phyloP scores from a whole-genome alignment of 1,139 yeast genomes.

The Williopsis jadinii region DNA sequence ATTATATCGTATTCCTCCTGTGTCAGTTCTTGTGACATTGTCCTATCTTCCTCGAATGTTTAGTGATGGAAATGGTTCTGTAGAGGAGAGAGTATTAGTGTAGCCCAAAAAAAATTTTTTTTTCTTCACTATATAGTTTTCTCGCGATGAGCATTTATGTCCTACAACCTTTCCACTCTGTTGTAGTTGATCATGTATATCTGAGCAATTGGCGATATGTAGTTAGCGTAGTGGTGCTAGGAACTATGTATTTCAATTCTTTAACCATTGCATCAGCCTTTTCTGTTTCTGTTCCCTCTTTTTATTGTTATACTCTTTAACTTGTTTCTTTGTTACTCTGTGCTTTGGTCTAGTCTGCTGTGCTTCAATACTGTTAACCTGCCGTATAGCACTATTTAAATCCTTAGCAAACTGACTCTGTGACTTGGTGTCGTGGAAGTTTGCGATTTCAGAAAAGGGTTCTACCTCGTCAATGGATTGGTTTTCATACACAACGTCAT shows the following conservation, averaged over 20 bases:
- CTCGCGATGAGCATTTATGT: no score
- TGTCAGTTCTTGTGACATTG: slow-evolving; percentile 11
- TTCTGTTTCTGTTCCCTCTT: slow-evolving; percentile 1
- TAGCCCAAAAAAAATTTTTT: no score
- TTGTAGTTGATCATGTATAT: no score
- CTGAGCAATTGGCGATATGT: no score
- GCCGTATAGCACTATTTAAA: slow-evolving; percentile 2
- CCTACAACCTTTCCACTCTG: no score
- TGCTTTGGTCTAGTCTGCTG: neutral
- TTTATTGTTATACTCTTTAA: neutral
- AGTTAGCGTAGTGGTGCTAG: no score
- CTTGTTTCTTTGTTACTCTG: slow-evolving; percentile 1
- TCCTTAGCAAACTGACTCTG: slow-evolving; percentile 3
- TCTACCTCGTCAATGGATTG: slow-evolving; percentile 1
- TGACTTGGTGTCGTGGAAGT: slow-evolving; percentile 5
- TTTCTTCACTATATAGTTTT: no score
- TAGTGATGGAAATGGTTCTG: no score
- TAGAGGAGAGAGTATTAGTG: no score
- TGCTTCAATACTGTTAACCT: neutral
- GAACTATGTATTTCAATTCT: neutral
- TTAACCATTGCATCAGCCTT: slow-evolving; percentile 1
- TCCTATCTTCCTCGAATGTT: neutral
- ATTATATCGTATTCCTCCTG: slow-evolving; percentile 82
- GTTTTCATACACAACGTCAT: neutral
- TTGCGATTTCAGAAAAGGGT: slow-evolving; percentile 3